Evolutionary conservation across 2,329 filamentous ascomycete genomes (phyloP), one percentile per base, ranked within the genome.

Genomic region (Aspergillus glaucus): DNA sequence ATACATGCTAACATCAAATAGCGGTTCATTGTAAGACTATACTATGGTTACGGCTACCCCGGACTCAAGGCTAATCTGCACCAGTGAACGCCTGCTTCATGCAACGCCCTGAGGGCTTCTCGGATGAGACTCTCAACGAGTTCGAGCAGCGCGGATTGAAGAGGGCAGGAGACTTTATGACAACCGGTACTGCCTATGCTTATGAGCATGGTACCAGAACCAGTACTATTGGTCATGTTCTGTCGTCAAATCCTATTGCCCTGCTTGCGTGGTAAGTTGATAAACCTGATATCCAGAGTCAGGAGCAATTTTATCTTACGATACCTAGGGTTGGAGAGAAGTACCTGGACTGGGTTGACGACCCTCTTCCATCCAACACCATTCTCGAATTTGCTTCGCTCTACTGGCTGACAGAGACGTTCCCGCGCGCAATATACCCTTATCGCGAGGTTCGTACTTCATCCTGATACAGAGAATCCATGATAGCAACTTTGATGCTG

Each of bases 401-500:
- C 6, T 71, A 71, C 43, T 71, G 68, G 68, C 52, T 71, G 6
- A 71, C 67, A 1, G 58, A 66, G n/a, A 65, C 65, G 2, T 66
- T 65, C 39, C 63, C 66, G 12, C 61, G 65, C 8, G 57, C 59
- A 3, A 63, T 70, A 44, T 67, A 62, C 54, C 53, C 50, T 26
- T 67, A 62, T 58, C 63, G 56, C 48, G 61, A 67, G 53, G 64
- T 67, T 47, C 9, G 43, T 36, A 9, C 5, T 22, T 17, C 7
- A 32, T 32, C 8, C 44, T 17, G 12, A 6, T 45, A 12, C 19
- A 30, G 15, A 37, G 10, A 21, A n/a, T 30, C 26, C 32, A 44
- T 42, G 30, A 32, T 50, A 48, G 21, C 14, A 21, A 21, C 14
- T 41, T 22, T 21, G 10, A 17, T 46, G 44, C 21, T 24, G n/a